Percentiles rank a stretch among this genome's conserved stretches.
Evolutionary conservation across 1,284 basidiomycete species (phyloP).

Genomic region (Amylostereum areolatum): DNA sequence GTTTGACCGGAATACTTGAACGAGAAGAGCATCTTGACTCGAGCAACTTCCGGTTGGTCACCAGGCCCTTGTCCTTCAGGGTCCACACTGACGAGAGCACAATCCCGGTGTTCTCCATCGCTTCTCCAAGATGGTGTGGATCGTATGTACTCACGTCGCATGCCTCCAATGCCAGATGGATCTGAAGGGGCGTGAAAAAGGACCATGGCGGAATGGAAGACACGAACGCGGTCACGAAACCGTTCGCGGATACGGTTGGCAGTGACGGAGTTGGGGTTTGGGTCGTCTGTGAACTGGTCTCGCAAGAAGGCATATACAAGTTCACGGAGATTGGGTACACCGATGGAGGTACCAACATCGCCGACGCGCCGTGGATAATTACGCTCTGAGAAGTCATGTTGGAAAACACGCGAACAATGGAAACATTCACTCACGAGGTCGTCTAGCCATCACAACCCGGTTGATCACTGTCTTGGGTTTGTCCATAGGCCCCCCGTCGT

Average conservation of each 20-base stretch:
- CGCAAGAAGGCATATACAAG: neutral
- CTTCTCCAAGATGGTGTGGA: slow-evolving; percentile 5
- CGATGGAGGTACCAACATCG: too few relatives aligned
- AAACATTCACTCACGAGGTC: too few relatives aligned
- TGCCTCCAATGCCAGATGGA: slow-evolving; percentile 2
- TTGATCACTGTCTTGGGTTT: too few relatives aligned
- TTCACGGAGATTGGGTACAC: neutral
- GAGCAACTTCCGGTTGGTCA: neutral
- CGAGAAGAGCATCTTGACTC: neutral
- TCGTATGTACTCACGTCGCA: slow-evolving; percentile 9
- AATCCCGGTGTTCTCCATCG: neutral
- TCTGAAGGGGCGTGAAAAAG: slow-evolving; percentile 10
- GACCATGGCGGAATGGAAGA: slow-evolving; percentile 6
- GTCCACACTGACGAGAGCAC: neutral
- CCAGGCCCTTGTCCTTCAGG: neutral
- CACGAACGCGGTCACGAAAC: neutral
- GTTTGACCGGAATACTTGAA: neutral
- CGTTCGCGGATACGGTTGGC: neutral
- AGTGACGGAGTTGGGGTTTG: neutral
- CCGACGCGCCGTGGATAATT: too few relatives aligned
- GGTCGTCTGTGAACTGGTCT: neutral
- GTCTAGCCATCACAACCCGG: too few relatives aligned
- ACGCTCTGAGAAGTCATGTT: too few relatives aligned
- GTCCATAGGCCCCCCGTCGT: too few relatives aligned
- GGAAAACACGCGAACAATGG: too few relatives aligned